phyloP scores from a whole-genome alignment of 306 rosid genomes.

The Gastrolobium bilobum region DNA sequence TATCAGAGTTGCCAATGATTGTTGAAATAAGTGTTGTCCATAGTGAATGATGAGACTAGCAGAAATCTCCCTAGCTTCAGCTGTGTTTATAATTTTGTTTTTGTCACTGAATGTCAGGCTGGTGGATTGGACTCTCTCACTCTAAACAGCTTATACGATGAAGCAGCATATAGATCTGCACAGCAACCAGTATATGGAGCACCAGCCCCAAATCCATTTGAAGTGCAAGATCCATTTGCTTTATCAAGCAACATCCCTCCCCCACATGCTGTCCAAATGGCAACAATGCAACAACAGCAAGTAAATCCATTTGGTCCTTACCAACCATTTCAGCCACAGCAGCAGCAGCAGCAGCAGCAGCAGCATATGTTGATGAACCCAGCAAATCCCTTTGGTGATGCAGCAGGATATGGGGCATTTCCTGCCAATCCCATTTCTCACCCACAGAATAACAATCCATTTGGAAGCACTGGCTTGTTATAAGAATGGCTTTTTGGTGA shows the following conservation, averaged over 20 bases:
- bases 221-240: constrained; percentile 89
- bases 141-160: constrained; percentile 87
- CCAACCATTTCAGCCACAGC: constrained; percentile 67
- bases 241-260: constrained; percentile 74
- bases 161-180: constrained; percentile 86
- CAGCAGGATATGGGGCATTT: constrained; percentile 80
- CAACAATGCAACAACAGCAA: constrained; percentile 73
- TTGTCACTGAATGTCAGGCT: constrained; percentile 64
- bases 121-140: constrained; percentile 98
- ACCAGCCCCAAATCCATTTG: constrained; percentile 95
- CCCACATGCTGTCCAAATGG: constrained; percentile 79
- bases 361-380: constrained; percentile 79
- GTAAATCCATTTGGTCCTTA: constrained; percentile 90
- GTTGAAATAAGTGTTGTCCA: not conserved
- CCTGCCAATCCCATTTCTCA: constrained; percentile 67
- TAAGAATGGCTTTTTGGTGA: constrained; percentile 50
- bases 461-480: constrained; percentile 90
- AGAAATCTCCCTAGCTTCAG: constrained; percentile 30
- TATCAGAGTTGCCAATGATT: not conserved
- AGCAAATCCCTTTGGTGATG: constrained; percentile 89
- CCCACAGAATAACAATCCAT: constrained; percentile 83
- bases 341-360: constrained; percentile 61
- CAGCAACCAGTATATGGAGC: constrained; percentile 91
- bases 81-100: constrained; percentile 29
- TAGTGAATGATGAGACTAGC: constrained; percentile 22